Evolutionary conservation across 225 moss, liverwort and hornwort genomes (phyloP), one percentile per base, ranked within the genome.

Genomic region (Marchantia paleacea): DNA sequence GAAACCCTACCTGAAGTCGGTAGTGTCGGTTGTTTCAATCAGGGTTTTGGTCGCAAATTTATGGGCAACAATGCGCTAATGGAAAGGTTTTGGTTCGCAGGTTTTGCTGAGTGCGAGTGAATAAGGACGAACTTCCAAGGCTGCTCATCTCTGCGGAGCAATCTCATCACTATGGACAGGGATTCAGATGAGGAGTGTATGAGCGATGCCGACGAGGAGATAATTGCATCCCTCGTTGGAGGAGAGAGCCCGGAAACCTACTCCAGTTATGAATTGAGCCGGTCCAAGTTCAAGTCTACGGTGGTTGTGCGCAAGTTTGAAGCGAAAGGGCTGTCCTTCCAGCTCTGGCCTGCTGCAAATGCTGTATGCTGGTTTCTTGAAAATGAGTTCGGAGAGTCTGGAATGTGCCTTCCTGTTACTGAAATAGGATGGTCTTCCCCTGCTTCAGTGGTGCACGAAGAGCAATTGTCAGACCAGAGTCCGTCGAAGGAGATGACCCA

Each of bases 311-410:
- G 84, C 0, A 89, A 93, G 83, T 86, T 89, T n/a, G 88, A 88
- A 22, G 89, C 87, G 69, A 88, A 78, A 20, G 97, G 97, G 8
- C 75, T 97, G 26, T 94, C 97, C 12, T 97, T 94, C 78, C 97
- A 94, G 87, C 87, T 97, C 3, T 97, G 97, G 97, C 97, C 93
- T 8, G 91, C 94, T 9, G 97, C 97, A 57, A 77, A 81, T 0
- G 94, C 85, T 8, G 49, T 93, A 81, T 97, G 94, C 87, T 81
- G 73, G 81, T 87, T 89, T 82, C 50, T 94, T n/a, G 92, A 92
- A 70, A 77, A 78, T 12, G 70, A 73, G 50, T 91, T 85, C 64
- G 83, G 82, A 52, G 74, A 69, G 25, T 53, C 24, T 6, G 89
- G 88, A 76, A 82, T 84, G 82, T 54, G 75, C 25, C 22, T 79